Percentiles rank a stretch among this genome's conserved stretches.
phyloP scores from a whole-genome alignment of 2,329 filamentous ascomycete genomes.

The Neonectria neomacrospora region DNA sequence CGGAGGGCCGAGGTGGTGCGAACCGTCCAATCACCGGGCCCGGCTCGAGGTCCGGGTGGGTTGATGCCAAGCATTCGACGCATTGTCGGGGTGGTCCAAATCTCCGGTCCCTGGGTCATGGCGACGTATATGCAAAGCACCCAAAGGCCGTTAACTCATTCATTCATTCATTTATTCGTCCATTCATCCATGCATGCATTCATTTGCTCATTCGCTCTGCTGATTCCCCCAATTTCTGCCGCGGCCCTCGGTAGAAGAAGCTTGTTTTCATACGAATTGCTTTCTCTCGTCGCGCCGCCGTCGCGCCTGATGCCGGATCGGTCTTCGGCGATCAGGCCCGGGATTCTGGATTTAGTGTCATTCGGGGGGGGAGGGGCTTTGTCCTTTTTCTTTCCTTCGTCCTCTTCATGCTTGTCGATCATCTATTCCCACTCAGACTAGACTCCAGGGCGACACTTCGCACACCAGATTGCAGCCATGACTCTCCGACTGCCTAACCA shows the following conservation, averaged over 20 bases:
- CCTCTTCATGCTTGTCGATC: constrained; percentile 35
- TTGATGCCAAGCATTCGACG: not conserved
- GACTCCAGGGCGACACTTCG: not conserved
- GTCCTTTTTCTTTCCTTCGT: constrained; percentile 14
- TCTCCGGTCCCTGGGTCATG: not conserved
- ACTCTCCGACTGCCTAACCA: constrained; percentile 13
- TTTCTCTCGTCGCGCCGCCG: not conserved
- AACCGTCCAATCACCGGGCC: not conserved
- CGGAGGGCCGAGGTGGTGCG: not conserved
- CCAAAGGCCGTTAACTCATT: too few relatives aligned
- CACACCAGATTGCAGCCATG: constrained; percentile 22
- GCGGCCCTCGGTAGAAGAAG: constrained; percentile 8
- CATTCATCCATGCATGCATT: too few relatives aligned
- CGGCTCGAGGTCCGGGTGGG: not conserved
- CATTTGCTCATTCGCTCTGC: not conserved
- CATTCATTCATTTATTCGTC: too few relatives aligned
- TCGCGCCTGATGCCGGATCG: constrained; percentile 15
- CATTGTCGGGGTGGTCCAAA: not conserved
- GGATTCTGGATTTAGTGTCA: constrained; percentile 33
- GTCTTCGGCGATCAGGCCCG: constrained; percentile 29
- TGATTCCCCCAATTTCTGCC: not conserved
- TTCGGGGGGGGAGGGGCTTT: not conserved
- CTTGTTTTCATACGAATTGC: not conserved
- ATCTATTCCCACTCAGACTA: constrained; percentile 29
- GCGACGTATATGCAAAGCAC: not conserved